phyloP scores from a whole-genome alignment of 1,139 yeast species.

The Pneumocystis sp. region DNA sequence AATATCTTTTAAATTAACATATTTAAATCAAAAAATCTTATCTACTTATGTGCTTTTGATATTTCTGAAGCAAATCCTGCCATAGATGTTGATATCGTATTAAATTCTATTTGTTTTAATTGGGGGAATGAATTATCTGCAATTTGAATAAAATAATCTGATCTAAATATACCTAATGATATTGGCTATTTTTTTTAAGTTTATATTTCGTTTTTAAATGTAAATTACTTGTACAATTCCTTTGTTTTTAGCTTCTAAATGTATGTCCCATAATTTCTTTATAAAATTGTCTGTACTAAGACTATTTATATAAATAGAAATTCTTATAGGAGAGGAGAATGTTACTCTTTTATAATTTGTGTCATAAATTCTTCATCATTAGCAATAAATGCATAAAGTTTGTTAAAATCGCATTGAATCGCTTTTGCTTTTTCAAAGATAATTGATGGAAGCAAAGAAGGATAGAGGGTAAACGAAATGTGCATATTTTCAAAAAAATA shows the following conservation, averaged over 20 bases:
- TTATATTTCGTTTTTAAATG: neutral
- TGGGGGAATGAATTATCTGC: slow-evolving; percentile 17
- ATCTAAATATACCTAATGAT: slow-evolving; percentile 72
- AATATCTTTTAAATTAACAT: slow-evolving; percentile 8
- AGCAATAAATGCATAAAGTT: slow-evolving; percentile 51
- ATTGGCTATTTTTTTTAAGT: slow-evolving; percentile 41
- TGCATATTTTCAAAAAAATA: slow-evolving; percentile 29
- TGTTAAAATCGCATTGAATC: slow-evolving; percentile 59
- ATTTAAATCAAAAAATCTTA: neutral
- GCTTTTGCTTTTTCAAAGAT: slow-evolving; percentile 52
- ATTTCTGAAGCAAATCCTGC: slow-evolving; percentile 79
- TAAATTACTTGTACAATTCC: slow-evolving; percentile 5
- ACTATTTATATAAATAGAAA: slow-evolving; percentile 2
- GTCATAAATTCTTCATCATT: slow-evolving; percentile 49
- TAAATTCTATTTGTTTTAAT: slow-evolving; percentile 89
- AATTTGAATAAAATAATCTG: slow-evolving; percentile 70
- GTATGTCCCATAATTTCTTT: slow-evolving; percentile 54
- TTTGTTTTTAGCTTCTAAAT: slow-evolving; percentile 30
- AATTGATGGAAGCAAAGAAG: slow-evolving; percentile 66
- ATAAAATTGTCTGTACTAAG: slow-evolving; percentile 43
- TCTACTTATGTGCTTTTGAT: slow-evolving; percentile 53
- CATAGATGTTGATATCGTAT: slow-evolving; percentile 88
- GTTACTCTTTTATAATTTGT: slow-evolving; percentile 35
- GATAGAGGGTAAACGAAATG: slow-evolving; percentile 81
- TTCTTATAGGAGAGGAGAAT: neutral